These are phyloP conservation scores for Ceriops tagal DNA, from an alignment of 345 rosid species.

Conservation along the genomic window DNA sequence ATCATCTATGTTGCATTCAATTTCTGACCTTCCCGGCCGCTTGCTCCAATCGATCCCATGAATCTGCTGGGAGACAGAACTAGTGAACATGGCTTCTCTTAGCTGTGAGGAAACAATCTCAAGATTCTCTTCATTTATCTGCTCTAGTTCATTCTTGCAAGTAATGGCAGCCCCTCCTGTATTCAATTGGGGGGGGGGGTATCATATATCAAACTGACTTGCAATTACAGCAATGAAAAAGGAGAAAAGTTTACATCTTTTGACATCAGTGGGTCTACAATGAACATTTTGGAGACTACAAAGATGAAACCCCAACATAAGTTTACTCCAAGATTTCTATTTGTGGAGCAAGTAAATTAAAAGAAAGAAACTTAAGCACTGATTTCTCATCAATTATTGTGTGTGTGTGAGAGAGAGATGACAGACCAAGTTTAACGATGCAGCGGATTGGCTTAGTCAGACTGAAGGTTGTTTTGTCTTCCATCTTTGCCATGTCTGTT, in stretches of 20 bases:
- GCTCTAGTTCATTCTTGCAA: slow-evolving; percentile 82
- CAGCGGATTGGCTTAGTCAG: slow-evolving; percentile 59
- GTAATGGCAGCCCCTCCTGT: slow-evolving; percentile 95
- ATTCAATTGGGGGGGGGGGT: background rate
- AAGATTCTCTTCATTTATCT: slow-evolving; percentile 66
- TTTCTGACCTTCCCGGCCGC: slow-evolving; percentile 50
- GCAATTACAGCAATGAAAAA: too few species aligned
- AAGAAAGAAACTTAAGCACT: too few species aligned
- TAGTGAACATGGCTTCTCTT: slow-evolving; percentile 52
- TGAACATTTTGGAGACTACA: too few species aligned
- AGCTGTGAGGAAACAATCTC: slow-evolving; percentile 55
- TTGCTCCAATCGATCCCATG: slow-evolving; percentile 92
- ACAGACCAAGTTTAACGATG: slow-evolving; percentile 82
- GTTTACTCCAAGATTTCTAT: too few species aligned
- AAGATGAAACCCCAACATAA: too few species aligned
- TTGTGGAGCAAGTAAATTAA: too few species aligned
- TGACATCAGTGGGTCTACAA: background rate
- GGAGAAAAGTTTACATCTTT: background rate
- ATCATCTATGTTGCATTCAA: slow-evolving; percentile 40
- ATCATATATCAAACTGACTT: background rate
- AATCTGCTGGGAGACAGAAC: slow-evolving; percentile 35
- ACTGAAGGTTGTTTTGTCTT: background rate
- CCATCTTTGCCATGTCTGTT: slow-evolving; percentile 2
- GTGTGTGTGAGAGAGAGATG: background rate
- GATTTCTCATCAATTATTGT: too few species aligned